These are phyloP conservation scores for Leptographium galeiforme DNA, from an alignment of 2,329 filamentous ascomycete species.

Conservation along the genomic window DNA sequence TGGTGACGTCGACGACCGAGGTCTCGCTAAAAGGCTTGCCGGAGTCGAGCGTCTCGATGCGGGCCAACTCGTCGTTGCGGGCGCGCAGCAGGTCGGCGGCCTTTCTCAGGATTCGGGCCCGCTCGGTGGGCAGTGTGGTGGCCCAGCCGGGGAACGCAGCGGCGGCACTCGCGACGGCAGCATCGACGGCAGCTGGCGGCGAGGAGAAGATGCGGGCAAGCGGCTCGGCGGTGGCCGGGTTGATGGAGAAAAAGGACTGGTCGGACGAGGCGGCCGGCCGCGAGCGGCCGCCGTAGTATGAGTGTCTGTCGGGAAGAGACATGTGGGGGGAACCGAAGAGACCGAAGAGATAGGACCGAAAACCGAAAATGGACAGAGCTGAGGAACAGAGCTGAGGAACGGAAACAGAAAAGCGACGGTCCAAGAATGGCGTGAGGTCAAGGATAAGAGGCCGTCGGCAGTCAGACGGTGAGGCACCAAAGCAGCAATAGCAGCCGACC, in stretches of 20 bases:
- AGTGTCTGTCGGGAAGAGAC: constrained; percentile 34
- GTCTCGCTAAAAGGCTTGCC: constrained; percentile 81
- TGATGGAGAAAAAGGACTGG: constrained; percentile 55
- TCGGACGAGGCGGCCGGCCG: constrained; percentile 46
- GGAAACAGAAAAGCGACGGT: background rate
- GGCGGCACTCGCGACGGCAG: constrained; percentile 57
- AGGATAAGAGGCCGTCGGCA: background rate
- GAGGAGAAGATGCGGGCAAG: constrained; percentile 62
- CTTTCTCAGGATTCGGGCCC: constrained; percentile 52
- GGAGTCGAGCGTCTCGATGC: constrained; percentile 70
- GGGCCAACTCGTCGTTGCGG: constrained; percentile 68
- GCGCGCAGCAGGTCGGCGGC: constrained; percentile 61
- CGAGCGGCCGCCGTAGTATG: constrained; percentile 62
- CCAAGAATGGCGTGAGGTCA: background rate
- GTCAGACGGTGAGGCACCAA: background rate
- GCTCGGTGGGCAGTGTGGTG: constrained; percentile 56
- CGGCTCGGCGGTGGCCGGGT: constrained; percentile 57
- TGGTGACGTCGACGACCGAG: constrained; percentile 63
- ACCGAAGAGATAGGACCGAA: background rate
- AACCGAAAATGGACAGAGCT: no score
- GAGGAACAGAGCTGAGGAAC: background rate
- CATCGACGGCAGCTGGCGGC: constrained; percentile 46
- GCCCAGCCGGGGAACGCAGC: constrained; percentile 67
- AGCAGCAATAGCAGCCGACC: background rate
- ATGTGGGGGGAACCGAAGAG: background rate